These are phyloP conservation scores for Tetrapisispora pingtungensis DNA, from an alignment of 805 yeast genomes.

Conservation along the genomic window DNA sequence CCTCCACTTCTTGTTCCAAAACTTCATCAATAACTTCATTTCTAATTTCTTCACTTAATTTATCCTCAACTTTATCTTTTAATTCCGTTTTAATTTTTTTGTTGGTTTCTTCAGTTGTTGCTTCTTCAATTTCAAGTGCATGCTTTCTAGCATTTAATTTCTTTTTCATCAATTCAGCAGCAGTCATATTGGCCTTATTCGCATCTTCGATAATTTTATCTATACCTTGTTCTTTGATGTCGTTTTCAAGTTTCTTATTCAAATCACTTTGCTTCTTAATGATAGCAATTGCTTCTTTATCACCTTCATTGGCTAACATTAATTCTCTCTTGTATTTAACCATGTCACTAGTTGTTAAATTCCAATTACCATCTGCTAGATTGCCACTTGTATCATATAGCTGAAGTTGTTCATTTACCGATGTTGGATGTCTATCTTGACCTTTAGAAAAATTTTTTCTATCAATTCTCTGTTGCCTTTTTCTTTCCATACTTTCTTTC, in stretches of 20 bases:
- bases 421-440: constrained; percentile 63
- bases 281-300: constrained; percentile 56
- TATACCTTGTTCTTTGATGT: constrained; percentile 23
- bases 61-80: background rate
- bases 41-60: constrained; percentile 16
- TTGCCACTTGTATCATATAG: constrained; percentile 69
- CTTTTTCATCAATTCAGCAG: constrained; percentile 37
- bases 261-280: constrained; percentile 35
- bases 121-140: constrained; percentile 20
- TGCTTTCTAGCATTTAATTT: constrained; percentile 25
- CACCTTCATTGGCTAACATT: constrained; percentile 62
- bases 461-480: constrained; percentile 31
- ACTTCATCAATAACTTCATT: constrained; percentile 18
- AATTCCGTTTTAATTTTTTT: constrained; percentile 16
- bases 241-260: constrained; percentile 17
- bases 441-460: constrained; percentile 47
- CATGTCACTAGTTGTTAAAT: constrained; percentile 59
- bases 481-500: constrained; percentile 51
- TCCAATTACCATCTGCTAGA: constrained; percentile 53
- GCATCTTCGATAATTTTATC: constrained; percentile 28
- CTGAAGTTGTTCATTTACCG: constrained; percentile 64
- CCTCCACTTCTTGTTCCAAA: constrained; percentile 11
- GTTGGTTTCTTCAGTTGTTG: constrained; percentile 4
- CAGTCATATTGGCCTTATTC: constrained; percentile 33
- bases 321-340: constrained; percentile 53